phyloP scores from a whole-genome alignment of 257 asterid genomes.

The Solanum chmielewskii region DNA sequence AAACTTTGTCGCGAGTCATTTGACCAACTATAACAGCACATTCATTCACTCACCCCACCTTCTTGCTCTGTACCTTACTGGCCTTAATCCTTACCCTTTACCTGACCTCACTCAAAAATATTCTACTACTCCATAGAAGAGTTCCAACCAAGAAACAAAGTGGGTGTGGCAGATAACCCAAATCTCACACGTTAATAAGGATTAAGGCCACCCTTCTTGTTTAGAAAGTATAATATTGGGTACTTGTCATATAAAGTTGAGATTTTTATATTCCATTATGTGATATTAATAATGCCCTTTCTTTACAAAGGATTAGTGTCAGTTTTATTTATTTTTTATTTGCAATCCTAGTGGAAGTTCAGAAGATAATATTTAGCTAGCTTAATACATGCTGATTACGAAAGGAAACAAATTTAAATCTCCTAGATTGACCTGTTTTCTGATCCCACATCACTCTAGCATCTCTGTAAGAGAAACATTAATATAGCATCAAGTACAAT shows the following conservation, averaged over 20 bases:
- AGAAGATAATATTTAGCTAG: too few relatives aligned
- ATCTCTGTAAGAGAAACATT: too few relatives aligned
- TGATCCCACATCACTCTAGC: too few relatives aligned
- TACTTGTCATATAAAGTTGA: not conserved
- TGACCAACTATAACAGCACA: not conserved
- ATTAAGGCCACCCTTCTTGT: not conserved
- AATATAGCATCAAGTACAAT: too few relatives aligned
- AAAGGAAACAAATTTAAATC: too few relatives aligned
- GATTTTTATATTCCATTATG: not conserved
- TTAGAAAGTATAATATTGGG: not conserved
- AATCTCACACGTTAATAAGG: constrained; percentile 2
- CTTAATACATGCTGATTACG: too few relatives aligned
- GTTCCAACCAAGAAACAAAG: constrained; percentile 1
- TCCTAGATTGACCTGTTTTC: too few relatives aligned
- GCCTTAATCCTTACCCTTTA: not conserved
- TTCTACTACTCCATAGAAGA: not conserved
- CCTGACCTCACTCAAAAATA: constrained; percentile 5
- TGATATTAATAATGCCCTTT: not conserved
- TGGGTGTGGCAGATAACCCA: not conserved
- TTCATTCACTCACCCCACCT: too few relatives aligned
- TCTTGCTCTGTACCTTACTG: not conserved
- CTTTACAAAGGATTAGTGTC: not conserved
- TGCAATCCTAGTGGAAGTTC: too few relatives aligned
- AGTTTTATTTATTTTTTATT: too few relatives aligned
- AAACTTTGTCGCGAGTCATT: not conserved